These are phyloP conservation scores for Thielaviopsis musarum DNA, from an alignment of 2,329 filamentous ascomycete genomes.

Conservation along the genomic window DNA sequence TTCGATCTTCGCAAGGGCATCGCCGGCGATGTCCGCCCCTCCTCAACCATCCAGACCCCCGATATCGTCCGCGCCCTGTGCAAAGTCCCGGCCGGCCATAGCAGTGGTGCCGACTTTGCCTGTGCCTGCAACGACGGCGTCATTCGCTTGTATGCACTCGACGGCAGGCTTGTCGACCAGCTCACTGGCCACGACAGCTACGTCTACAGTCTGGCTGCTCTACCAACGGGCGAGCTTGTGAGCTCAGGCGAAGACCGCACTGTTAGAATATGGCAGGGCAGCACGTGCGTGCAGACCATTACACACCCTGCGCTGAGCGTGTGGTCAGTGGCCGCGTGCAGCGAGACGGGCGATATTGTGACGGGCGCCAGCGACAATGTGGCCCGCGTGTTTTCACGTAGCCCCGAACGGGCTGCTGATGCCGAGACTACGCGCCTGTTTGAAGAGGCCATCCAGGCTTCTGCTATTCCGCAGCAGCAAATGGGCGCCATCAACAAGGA, in stretches of 20 bases:
- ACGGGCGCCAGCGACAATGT: constrained; percentile 80
- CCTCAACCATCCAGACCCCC: constrained; percentile 43
- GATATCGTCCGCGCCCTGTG: constrained; percentile 84
- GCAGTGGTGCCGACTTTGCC: constrained; percentile 78
- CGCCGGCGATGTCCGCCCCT: constrained; percentile 32
- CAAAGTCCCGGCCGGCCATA: constrained; percentile 56
- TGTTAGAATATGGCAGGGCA: constrained; percentile 70
- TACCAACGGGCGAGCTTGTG: constrained; percentile 74
- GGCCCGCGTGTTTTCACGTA: constrained; percentile 69
- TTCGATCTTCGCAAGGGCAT: constrained; percentile 54
- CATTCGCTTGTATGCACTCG: constrained; percentile 72
- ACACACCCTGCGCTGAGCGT: constrained; percentile 94
- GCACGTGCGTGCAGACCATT: constrained; percentile 80
- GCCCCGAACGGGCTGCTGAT: constrained; percentile 50
- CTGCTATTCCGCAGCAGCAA: constrained; percentile 76
- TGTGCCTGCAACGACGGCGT: constrained; percentile 87
- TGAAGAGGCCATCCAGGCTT: constrained; percentile 64
- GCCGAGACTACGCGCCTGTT: constrained; percentile 54
- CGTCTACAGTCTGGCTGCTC: constrained; percentile 66
- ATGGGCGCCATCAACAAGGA: constrained; percentile 78
- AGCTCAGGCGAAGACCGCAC: constrained; percentile 93
- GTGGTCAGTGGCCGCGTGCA: constrained; percentile 75
- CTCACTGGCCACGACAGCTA: constrained; percentile 85
- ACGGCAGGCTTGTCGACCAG: constrained; percentile 59
- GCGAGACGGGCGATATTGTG: constrained; percentile 78